Conservation (phyloP, 495 filamentous ascomycete species). For the Letharia lupina region DNA sequence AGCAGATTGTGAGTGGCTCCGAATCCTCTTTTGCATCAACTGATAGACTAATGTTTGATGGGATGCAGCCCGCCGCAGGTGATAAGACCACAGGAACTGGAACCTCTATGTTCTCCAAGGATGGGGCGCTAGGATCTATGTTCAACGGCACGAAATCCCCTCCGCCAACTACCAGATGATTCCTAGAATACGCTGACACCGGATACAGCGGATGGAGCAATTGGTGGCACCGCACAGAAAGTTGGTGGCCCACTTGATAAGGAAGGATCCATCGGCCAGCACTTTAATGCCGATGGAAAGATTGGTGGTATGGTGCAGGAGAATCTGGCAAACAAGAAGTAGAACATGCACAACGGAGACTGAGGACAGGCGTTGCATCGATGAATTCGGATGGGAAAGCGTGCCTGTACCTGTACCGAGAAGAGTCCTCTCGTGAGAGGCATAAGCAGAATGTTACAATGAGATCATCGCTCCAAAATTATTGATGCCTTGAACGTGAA, state of each 20-base stretch:
- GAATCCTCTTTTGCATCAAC: no score
- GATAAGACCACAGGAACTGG: slow-evolving; percentile 25
- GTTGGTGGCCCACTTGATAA: slow-evolving; percentile 47
- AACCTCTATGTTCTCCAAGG: slow-evolving; percentile 24
- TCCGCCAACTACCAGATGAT: not conserved
- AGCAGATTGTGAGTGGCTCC: slow-evolving; percentile 20
- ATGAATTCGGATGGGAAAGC: not conserved
- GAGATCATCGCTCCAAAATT: not conserved
- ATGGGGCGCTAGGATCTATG: slow-evolving; percentile 25
- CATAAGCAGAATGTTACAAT: not conserved
- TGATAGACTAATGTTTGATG: not conserved
- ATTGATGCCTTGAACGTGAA: not conserved
- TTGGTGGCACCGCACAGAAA: slow-evolving; percentile 43
- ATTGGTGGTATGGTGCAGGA: slow-evolving; percentile 39
- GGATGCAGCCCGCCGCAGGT: slow-evolving; percentile 19
- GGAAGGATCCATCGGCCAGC: slow-evolving; percentile 29
- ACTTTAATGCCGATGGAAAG: slow-evolving; percentile 32
- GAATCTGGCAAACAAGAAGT: slow-evolving; percentile 35
- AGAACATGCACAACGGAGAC: not conserved
- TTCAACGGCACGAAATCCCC: slow-evolving; percentile 24
- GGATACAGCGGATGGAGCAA: slow-evolving; percentile 38
- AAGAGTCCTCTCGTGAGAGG: not conserved
- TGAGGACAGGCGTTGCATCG: not conserved
- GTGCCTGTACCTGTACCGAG: not conserved
- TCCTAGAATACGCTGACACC: slow-evolving; percentile 8